Percentiles rank a stretch among this genome's conserved stretches.
Evolutionary conservation across 805 yeast genomes (phyloP).

Genomic region (Hanseniaspora hatyaiensis): DNA sequence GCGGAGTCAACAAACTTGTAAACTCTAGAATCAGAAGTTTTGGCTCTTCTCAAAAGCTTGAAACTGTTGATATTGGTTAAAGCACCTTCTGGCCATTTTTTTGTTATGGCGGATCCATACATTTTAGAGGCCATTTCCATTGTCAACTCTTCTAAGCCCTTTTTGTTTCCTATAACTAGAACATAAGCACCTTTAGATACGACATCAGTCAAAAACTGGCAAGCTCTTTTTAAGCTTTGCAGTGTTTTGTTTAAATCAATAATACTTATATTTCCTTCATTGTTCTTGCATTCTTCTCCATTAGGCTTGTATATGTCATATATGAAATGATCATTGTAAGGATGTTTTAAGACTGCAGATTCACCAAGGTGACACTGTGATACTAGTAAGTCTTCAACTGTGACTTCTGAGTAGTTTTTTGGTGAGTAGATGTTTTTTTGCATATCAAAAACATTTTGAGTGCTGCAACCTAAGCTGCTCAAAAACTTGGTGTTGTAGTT

Average conservation of each 20-base stretch:
- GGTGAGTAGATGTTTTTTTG: conserved; percentile 55
- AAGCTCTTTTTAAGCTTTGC: conserved; percentile 62
- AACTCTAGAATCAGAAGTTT: background rate
- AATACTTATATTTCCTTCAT: conserved; percentile 56
- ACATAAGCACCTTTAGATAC: conserved; percentile 76
- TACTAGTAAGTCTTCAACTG: conserved; percentile 64
- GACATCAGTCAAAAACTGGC: conserved; percentile 73
- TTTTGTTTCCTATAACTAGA: conserved; percentile 71
- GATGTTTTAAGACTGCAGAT: conserved; percentile 64
- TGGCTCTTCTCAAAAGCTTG: background rate
- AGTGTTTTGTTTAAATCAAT: conserved; percentile 83
- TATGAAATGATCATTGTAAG: conserved; percentile 72
- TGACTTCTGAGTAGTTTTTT: conserved; percentile 41
- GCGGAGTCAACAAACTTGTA: conserved; percentile 3
- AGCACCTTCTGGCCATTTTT: conserved; percentile 91
- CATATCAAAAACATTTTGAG: conserved; percentile 46
- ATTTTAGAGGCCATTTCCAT: conserved; percentile 68
- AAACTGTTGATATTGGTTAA: conserved; percentile 61
- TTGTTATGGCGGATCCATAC: conserved; percentile 68
- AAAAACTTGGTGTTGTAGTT: conserved; percentile 6
- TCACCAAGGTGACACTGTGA: conserved; percentile 95
- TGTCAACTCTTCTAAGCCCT: conserved; percentile 63
- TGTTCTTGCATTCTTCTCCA: background rate
- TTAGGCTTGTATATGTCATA: conserved; percentile 63
- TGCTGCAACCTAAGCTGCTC: conserved; percentile 2